Evolutionary conservation across 495 filamentous ascomycete genomes (phyloP), one percentile per base, ranked within the genome.

Genomic region (Trichoderma orchidacearum): DNA sequence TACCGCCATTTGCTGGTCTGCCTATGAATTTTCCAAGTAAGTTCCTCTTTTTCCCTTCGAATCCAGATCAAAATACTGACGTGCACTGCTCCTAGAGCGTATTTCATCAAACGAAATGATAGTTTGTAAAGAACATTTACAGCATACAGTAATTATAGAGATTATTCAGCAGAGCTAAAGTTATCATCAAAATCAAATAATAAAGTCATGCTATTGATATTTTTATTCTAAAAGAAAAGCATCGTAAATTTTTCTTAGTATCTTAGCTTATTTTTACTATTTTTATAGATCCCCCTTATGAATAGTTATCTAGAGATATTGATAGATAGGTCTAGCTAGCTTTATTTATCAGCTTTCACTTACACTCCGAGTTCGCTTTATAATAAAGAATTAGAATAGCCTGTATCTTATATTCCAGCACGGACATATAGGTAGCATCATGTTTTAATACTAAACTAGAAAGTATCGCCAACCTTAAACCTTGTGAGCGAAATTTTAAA

Each of bases 1-100:
- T 70, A 97, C 93, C 31, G 93, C 93, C 4, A 99, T 99, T 63
- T 99, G 93, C 76, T 99, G 93, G 92, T 90, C 79, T 58, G 89
- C 79, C 51, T 75, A 73, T 62, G 78, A 81, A 61, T 77, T 77
- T 51, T 81, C 75, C 54, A 81, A 80, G 77, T 79, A 62, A 62
- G 76, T 73, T 50, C 56, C 55, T 0, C 28, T 28, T 36, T 23
- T 27, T 13, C 13, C 15, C 30, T 30, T 23, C 30, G 25, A 30
- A 8, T 30, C 28, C 13, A 6, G 27, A 8, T 50, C 36, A 21
- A 30, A 31, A 21, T 54, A 12, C 17, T 54, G 51, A 60, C 66
- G 25, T 66, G 62, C 58, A 25, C 57, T 11, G 30, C 21, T 53
- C 34, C 0, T 59, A 80, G 77, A 70, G 78, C 78, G 29, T 81